Base-by-base conservation (phyloP, 495 filamentous ascomycete species). In the Aspergillus asperescens region DNA sequence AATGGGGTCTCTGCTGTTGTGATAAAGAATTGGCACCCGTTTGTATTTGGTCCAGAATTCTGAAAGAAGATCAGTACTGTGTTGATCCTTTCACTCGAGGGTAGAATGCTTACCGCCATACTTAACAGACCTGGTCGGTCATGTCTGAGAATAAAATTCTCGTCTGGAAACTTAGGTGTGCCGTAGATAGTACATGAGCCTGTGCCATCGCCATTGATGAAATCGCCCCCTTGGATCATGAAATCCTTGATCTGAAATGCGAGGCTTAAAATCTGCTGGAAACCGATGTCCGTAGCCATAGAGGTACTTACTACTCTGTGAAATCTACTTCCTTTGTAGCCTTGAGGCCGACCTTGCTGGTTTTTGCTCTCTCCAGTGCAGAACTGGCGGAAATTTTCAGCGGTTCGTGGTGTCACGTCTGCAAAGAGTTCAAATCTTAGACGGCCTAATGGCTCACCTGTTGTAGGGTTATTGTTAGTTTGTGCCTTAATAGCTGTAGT, bases 21-120 rank as follows among this genome's bases (percentile, higher is more conserved):
- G 70, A 97, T 92, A 75, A 98, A 98, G 72, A 98, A 98, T 66
- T 97, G 94, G 49, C 83, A 91, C 12, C 94, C 94, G 65, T 97
- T 98, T 49, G 88, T 91, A 65, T 97, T 86, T 15, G 88, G 87
- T 7, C 94, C 94, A 15, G 88, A 87, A 62, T 97, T 98, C 86
- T 92, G 1, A 40, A 16, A 39, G 25, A 60, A 39, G 32, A 40
- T 19, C 22, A 13, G 15, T 37, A 38, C n/a, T 25, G 8, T 8
- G 13, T 47, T 25, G 10, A 22, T 19, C 3, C 12, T 35, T 3
- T 16, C 10, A 15, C 7, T 29, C 5, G 18, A 13, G 24, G 1
- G 15, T 22, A 6, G 32, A 28, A 40, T 25, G 82, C 84, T 58
- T 80, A 93, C 89, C 40, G 93, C 94, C 94, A 97, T 97, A 48